Evolutionary conservation across 441 rosid species (phyloP).

Genomic region (Populus hybrid): DNA sequence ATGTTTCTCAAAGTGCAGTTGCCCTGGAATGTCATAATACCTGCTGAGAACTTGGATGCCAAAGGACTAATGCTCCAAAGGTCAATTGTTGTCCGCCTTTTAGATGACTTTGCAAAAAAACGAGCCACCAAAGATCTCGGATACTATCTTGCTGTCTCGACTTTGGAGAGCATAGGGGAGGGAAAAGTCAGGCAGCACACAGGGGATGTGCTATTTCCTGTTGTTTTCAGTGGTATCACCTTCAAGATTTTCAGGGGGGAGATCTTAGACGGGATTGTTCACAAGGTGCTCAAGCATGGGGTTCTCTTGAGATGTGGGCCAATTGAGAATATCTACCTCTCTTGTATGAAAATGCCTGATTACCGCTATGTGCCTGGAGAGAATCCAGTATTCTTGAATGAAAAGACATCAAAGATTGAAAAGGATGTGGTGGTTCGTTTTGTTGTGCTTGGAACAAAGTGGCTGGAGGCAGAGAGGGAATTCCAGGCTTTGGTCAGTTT

Average conservation of each 20-base stretch:
- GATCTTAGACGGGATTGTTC: slow-evolving; percentile 59
- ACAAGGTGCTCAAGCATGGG: slow-evolving; percentile 76
- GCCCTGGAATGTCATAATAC: slow-evolving; percentile 74
- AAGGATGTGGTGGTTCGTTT: slow-evolving; percentile 49
- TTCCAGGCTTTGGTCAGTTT: slow-evolving; percentile 79
- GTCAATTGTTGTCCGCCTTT: slow-evolving; percentile 49
- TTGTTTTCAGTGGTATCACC: slow-evolving; percentile 59
- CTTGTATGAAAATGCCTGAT: slow-evolving; percentile 53
- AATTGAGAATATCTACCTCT: slow-evolving; percentile 51
- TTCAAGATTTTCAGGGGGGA: slow-evolving; percentile 83
- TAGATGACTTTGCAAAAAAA: slow-evolving; percentile 61
- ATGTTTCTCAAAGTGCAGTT: slow-evolving; percentile 70
- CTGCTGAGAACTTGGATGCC: slow-evolving; percentile 61
- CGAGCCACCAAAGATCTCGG: slow-evolving; percentile 71
- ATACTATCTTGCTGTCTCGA: slow-evolving; percentile 57
- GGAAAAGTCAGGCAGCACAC: slow-evolving; percentile 65
- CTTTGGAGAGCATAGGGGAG: slow-evolving; percentile 58
- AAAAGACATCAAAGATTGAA: slow-evolving; percentile 54
- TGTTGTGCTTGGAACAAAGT: slow-evolving; percentile 61
- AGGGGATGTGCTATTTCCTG: slow-evolving; percentile 78
- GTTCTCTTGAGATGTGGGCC: slow-evolving; percentile 80
- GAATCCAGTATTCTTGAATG: slow-evolving; percentile 62
- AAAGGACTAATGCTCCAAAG: slow-evolving; percentile 65
- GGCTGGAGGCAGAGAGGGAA: slow-evolving; percentile 79
- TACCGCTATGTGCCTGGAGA: slow-evolving; percentile 59